Evolutionary conservation across 129 eudicot genomes (phyloP).

Genomic region (Pulicaria dysenterica): DNA sequence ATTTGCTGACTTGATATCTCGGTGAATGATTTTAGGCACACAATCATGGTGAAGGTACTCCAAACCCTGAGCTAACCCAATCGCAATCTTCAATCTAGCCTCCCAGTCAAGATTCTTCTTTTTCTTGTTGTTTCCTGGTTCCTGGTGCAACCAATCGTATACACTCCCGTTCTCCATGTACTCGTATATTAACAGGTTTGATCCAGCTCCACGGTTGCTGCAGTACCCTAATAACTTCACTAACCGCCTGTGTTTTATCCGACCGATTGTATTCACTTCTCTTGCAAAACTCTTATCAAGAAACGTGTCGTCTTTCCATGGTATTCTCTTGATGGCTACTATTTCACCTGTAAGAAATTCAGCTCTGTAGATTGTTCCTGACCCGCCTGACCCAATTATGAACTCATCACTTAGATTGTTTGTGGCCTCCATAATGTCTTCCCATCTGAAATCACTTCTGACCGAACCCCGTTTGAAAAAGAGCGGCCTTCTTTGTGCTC

Average conservation of each 20-base stretch:
- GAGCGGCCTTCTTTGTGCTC: slow-evolving; percentile 60
- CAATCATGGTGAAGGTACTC: slow-evolving; percentile 97
- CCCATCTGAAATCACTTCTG: slow-evolving; percentile 66
- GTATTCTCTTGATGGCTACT: slow-evolving; percentile 82
- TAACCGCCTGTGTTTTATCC: slow-evolving; percentile 86
- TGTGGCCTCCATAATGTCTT: slow-evolving; percentile 90
- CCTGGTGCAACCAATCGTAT: slow-evolving; percentile 85
- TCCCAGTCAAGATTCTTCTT: slow-evolving; percentile 78
- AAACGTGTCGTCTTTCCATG: slow-evolving; percentile 66
- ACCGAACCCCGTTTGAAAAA: slow-evolving; percentile 53
- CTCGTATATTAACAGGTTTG: slow-evolving; percentile 80
- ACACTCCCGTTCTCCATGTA: slow-evolving; percentile 95
- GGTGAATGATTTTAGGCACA: slow-evolving; percentile 87
- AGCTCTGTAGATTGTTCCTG: slow-evolving; percentile 86
- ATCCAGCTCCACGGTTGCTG: slow-evolving; percentile 62
- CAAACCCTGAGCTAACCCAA: slow-evolving; percentile 91
- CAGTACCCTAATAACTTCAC: slow-evolving; percentile 85
- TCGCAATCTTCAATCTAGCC: slow-evolving; percentile 64
- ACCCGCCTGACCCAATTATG: slow-evolving; percentile 88
- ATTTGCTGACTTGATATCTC: slow-evolving; percentile 91
- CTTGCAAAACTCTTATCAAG: slow-evolving; percentile 87
- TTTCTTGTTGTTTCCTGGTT: slow-evolving; percentile 49
- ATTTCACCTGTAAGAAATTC: slow-evolving; percentile 68
- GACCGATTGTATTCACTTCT: slow-evolving; percentile 85
- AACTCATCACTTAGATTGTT: slow-evolving; percentile 81